Percentiles rank a stretch among this genome's conserved stretches.
Conservation (phyloP, 441 rosid genomes). For the Croton setiger region DNA sequence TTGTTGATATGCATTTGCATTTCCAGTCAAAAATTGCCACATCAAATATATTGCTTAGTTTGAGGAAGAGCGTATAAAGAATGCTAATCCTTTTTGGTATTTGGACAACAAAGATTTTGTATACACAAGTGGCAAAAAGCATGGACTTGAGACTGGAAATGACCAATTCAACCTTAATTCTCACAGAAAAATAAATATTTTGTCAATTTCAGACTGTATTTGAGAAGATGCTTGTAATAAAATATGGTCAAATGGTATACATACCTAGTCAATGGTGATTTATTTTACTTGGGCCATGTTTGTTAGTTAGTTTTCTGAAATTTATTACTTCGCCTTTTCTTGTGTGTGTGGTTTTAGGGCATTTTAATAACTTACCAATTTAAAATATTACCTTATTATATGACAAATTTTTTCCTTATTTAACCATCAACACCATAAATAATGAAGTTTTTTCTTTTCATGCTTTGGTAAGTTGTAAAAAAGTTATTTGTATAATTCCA, state of each 20-base stretch:
- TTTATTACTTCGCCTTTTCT: too few species aligned
- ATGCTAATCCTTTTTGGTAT: background rate
- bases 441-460: too few species aligned
- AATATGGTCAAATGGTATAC: background rate
- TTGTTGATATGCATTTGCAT: background rate
- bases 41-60: background rate
- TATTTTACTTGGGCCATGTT: background rate
- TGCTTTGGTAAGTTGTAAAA: too few species aligned
- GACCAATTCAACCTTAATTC: background rate
- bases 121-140: background rate
- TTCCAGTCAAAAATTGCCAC: background rate
- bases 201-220: background rate
- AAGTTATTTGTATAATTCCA: too few species aligned
- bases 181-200: too few species aligned
- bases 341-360: too few species aligned
- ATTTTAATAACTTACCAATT: too few species aligned
- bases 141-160: background rate
- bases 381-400: too few species aligned
- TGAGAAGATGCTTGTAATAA: background rate
- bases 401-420: too few species aligned
- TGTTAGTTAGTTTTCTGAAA: too few species aligned
- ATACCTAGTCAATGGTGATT: background rate
- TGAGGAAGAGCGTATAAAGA: background rate
- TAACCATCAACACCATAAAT: too few species aligned
- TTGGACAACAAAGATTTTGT: conserved; percentile 6